A percentile compares a stretch with the other conserved stretches of the same genome.
Evolutionary conservation across 805 yeast species (phyloP).

Genomic region (Lipomyces japonicus): DNA sequence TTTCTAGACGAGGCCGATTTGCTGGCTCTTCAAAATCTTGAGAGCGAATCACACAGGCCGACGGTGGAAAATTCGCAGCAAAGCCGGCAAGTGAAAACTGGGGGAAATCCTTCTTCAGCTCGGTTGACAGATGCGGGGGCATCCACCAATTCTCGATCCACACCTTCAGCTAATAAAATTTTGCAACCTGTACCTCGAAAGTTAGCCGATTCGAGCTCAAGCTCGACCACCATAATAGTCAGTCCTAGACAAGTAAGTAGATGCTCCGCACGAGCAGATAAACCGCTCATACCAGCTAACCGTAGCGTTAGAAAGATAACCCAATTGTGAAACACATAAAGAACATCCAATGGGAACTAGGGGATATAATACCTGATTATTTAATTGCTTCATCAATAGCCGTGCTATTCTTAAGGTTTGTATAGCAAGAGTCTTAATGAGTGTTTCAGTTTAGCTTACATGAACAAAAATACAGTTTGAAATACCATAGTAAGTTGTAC

Average conservation of each 20-base stretch:
- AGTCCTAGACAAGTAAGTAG: constrained; percentile 25
- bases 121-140: background rate
- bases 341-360: constrained; percentile 34
- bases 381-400: constrained; percentile 37
- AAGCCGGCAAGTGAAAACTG: background rate
- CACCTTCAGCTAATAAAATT: background rate
- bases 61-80: background rate
- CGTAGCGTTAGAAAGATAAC: constrained; percentile 24
- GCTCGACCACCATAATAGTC: constrained; percentile 21
- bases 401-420: constrained; percentile 37
- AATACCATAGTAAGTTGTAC: constrained; percentile 28
- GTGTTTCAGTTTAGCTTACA: background rate
- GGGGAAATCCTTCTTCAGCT: background rate
- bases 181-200: constrained; percentile 23
- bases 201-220: background rate
- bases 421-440: background rate
- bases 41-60: background rate
- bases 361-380: constrained; percentile 40
- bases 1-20: background rate
- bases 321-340: constrained; percentile 29
- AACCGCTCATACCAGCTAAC: background rate
- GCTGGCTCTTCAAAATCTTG: background rate
- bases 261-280: background rate
- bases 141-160: too few relatives aligned
- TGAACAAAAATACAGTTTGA: constrained; percentile 10